Base-by-base conservation (phyloP, 2,329 filamentous ascomycete genomes). In the Pseudohalonectria lignicola region DNA sequence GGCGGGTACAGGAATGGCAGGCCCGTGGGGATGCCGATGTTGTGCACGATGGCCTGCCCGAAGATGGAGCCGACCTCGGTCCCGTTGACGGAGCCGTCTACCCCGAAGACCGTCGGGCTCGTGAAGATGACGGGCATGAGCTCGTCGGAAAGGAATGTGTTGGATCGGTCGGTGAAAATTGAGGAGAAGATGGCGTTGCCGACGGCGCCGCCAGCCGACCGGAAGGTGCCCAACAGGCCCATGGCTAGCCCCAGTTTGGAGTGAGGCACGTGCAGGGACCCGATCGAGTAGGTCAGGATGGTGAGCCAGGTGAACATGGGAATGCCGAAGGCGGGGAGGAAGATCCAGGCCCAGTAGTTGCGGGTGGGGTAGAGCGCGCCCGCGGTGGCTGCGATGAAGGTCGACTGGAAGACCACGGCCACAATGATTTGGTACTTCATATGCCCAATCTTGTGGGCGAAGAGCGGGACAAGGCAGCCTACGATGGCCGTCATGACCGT, bases 11-110 rank as follows among this genome's bases (percentile, higher is more conserved):
- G 36, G 4, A 76, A 69, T n/a, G n/a, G n/a, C 44, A 66, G 34
- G 77, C 79, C 47, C 77, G 79, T 72, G 63, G 76, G 41, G 69
- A 69, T 45, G 54, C 54, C 56, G n/a, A 66, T 12, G 59, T 77
- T 19, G 59, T 67, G 40, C 43, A 67, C 5, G 63, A 64, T 1
- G 49, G 57, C 25, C 59, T 61, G 37, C 62, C 61, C 4, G 60
- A 61, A 4, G 64, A 64, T 25, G 59, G 57, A 32, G 51, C 56
- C 2, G 62, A 64, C 37, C 54, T 59, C 4, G 57, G 62, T 29
- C 0, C 49, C 40, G 9, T 47, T 33, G n/a, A n/a, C n/a, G n/a
- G n/a, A n/a, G n/a, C n/a, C n/a, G n/a, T n/a, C n/a, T n/a, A n/a
- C n/a, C n/a, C n/a, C n/a, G n/a, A n/a, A n/a, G n/a, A n/a, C n/a